These are phyloP conservation scores for Trametes gibbosa DNA, from an alignment of 768 basidiomycete species.

Conservation along the genomic window DNA sequence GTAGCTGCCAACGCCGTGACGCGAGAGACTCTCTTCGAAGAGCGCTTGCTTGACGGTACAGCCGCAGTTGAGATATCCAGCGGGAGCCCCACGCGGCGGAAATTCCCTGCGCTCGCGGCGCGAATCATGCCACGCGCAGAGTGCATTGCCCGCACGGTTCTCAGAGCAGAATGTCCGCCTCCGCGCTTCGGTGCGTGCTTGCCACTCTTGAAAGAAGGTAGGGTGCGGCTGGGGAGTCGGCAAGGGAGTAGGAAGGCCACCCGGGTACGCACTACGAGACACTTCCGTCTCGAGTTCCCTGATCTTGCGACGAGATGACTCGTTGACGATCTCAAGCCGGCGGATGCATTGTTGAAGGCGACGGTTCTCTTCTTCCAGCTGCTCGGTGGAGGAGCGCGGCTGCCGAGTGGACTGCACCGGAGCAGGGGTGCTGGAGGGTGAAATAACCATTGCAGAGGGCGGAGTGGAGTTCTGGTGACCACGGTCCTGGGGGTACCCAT, in stretches of 20 bases:
- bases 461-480: conserved; percentile 13
- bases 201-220: conserved; percentile 63
- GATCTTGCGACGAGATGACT: conserved; percentile 46
- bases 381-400: conserved; percentile 25
- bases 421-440: conserved; percentile 23
- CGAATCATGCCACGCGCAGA: conserved; percentile 90
- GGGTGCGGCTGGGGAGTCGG: conserved; percentile 40
- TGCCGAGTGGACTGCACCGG: conserved; percentile 22
- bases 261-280: conserved; percentile 26
- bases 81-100: conserved; percentile 79
- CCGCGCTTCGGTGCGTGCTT: conserved; percentile 70
- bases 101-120: conserved; percentile 74
- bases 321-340: conserved; percentile 62
- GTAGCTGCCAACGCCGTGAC: conserved; percentile 79
- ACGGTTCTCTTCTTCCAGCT: conserved; percentile 49
- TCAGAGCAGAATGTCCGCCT: conserved; percentile 71
- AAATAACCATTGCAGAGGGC: conserved; percentile 28
- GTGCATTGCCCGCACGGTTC: conserved; percentile 84
- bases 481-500: conserved; percentile 17
- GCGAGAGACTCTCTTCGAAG: conserved; percentile 80
- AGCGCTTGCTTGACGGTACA: conserved; percentile 83
- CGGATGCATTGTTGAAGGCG: conserved; percentile 55
- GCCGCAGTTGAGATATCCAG: conserved; percentile 79
- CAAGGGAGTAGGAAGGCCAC: conserved; percentile 32
- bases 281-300: conserved; percentile 48